Conservation (phyloP, 306 rosid genomes). For the Medicago lupulina region DNA sequence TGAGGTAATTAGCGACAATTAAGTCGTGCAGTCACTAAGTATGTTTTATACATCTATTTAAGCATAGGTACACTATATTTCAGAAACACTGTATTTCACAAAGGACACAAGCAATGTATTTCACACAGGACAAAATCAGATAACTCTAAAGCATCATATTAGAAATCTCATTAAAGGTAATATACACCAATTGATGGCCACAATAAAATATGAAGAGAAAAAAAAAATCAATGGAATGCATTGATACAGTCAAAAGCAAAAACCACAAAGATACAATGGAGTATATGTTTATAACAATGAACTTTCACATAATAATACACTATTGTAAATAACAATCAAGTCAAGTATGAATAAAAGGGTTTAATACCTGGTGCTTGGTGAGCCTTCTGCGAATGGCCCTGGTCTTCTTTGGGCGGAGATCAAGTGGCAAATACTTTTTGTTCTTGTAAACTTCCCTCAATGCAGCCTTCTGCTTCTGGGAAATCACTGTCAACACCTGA, state of each 20-base stretch:
- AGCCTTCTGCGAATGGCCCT: conserved; percentile 94
- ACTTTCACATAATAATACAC: too few species aligned
- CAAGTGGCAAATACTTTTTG: conserved; percentile 90
- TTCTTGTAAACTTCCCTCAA: conserved; percentile 90
- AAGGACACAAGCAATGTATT: neutral
- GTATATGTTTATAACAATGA: too few species aligned
- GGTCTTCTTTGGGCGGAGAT: conserved; percentile 99
- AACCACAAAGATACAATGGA: too few species aligned
- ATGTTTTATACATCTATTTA: too few species aligned
- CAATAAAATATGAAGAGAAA: neutral
- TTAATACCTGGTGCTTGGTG: conserved; percentile 87
- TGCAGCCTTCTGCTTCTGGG: conserved; percentile 92
- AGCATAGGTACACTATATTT: too few species aligned
- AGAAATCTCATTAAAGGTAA: neutral
- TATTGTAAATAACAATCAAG: too few species aligned
- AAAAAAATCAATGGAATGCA: neutral
- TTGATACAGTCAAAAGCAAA: neutral
- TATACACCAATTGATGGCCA: neutral
- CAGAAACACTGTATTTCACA: too few species aligned
- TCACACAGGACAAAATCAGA: neutral
- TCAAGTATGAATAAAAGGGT: neutral
- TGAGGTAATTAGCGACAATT: too few species aligned
- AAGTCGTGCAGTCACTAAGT: too few species aligned
- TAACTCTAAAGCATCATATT: neutral
- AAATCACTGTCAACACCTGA: conserved; percentile 93